Conservation (phyloP, 495 filamentous ascomycete species). For the Aeminium ludgeri region DNA sequence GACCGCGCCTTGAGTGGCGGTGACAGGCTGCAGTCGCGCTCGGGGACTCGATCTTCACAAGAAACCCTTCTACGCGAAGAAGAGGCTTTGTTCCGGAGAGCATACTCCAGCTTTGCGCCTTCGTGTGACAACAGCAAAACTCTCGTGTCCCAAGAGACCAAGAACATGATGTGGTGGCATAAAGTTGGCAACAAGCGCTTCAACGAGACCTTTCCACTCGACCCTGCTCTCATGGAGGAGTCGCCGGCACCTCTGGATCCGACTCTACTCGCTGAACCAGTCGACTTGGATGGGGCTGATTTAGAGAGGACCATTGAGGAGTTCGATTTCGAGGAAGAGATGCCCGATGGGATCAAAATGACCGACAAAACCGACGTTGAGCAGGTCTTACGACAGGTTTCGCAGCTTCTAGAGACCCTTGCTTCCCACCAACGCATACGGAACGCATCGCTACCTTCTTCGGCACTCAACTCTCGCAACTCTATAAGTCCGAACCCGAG, state of each 20-base stretch:
- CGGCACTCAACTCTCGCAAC: conserved; percentile 27
- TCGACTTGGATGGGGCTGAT: too few relatives aligned
- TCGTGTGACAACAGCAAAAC: conserved; percentile 62
- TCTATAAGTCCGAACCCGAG: conserved; percentile 18
- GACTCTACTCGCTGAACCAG: too few relatives aligned
- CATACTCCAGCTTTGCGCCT: conserved; percentile 79
- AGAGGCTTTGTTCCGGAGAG: conserved; percentile 60
- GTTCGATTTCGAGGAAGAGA: conserved; percentile 25
- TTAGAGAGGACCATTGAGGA: conserved; percentile 5
- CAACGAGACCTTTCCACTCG: conserved; percentile 33
- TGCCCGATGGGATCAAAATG: conserved; percentile 26
- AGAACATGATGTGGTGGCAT: conserved; percentile 77
- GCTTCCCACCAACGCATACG: conserved; percentile 76
- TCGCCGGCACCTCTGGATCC: background rate
- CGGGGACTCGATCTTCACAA: background rate
- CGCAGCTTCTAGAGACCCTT: conserved; percentile 67
- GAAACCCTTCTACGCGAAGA: conserved; percentile 43
- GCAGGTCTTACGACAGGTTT: conserved; percentile 57
- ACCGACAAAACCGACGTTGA: conserved; percentile 40
- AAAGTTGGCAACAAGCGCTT: conserved; percentile 48
- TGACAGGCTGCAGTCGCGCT: conserved; percentile 28
- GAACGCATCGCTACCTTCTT: conserved; percentile 36
- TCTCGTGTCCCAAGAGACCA: conserved; percentile 50
- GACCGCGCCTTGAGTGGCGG: conserved; percentile 55
- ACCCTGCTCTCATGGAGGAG: conserved; percentile 29